phyloP scores from a whole-genome alignment of 2,329 filamentous ascomycete species.

The Hymenoscyphus occultus region DNA sequence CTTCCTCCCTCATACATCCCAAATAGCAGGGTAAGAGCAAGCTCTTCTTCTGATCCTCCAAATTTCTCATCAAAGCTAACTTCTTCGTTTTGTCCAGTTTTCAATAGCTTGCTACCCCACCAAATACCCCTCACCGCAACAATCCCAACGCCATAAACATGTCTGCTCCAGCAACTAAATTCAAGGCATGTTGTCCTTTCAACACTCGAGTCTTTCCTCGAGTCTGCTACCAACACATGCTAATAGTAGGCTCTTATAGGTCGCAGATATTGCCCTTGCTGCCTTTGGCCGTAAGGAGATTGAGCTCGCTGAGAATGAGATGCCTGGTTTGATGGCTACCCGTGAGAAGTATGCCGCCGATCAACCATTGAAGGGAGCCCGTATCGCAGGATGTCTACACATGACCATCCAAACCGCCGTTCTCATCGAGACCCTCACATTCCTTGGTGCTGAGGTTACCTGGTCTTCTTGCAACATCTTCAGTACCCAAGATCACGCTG shows the following conservation, averaged over 20 bases:
- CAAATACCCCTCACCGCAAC: slow-evolving; percentile 15
- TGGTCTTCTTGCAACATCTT: slow-evolving; percentile 99
- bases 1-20: background rate
- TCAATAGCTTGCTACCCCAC: background rate
- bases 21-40: background rate
- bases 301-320: slow-evolving; percentile 92
- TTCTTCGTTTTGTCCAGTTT: background rate
- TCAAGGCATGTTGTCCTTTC: slow-evolving; percentile 28
- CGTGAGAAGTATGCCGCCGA: slow-evolving; percentile 86
- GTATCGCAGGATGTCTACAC: slow-evolving; percentile 82
- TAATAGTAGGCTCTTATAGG: slow-evolving; percentile 49
- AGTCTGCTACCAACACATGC: slow-evolving; percentile 5
- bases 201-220: background rate
- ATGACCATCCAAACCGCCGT: slow-evolving; percentile 98
- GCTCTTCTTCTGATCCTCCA: background rate
- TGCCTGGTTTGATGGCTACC: slow-evolving; percentile 97
- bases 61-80: background rate
- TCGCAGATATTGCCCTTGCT: slow-evolving; percentile 95
- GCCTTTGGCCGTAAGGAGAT: slow-evolving; percentile 99
- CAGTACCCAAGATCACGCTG: slow-evolving; percentile 97
- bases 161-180: slow-evolving; percentile 37
- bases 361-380: slow-evolving; percentile 90
- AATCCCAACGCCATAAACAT: slow-evolving; percentile 23
- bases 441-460: slow-evolving; percentile 96
- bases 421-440: slow-evolving; percentile 94